These are phyloP conservation scores for Ophiocordyceps camponoti-saundersi DNA, from an alignment of 2,329 filamentous ascomycete species.

Conservation along the genomic window DNA sequence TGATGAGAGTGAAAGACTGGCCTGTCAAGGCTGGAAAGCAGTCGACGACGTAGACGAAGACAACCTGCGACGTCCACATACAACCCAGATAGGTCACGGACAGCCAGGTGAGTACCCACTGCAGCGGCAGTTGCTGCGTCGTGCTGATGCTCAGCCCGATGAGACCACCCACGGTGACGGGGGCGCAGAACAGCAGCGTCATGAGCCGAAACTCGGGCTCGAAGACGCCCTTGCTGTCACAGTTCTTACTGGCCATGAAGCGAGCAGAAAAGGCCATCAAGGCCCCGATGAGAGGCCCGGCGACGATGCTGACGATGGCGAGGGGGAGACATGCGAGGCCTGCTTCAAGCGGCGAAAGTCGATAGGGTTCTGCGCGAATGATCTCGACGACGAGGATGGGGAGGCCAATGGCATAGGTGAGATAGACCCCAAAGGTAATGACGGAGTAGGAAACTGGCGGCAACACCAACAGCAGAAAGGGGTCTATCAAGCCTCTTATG, in stretches of 20 bases:
- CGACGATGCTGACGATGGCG: background rate
- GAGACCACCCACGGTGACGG: background rate
- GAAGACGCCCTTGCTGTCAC: background rate
- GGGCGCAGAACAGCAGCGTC: background rate
- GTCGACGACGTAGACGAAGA: background rate
- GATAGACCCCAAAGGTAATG: background rate
- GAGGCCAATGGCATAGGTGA: background rate
- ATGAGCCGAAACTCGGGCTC: background rate
- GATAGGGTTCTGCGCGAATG: background rate
- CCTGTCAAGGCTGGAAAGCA: background rate
- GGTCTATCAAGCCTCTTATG: background rate
- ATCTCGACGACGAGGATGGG: background rate
- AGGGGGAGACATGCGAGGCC: background rate
- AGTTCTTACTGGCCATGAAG: background rate
- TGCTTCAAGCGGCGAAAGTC: background rate
- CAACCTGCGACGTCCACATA: background rate
- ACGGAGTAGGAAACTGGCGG: background rate
- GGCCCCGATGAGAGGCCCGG: background rate
- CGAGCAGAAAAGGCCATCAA: background rate
- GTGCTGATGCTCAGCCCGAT: background rate
- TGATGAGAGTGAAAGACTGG: background rate
- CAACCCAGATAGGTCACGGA: background rate
- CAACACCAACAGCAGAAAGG: background rate
- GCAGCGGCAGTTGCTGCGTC: background rate
- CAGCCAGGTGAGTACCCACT: background rate